Conservation (phyloP, 225 moss, liverwort and hornwort genomes). For the Climacium dendroides region DNA sequence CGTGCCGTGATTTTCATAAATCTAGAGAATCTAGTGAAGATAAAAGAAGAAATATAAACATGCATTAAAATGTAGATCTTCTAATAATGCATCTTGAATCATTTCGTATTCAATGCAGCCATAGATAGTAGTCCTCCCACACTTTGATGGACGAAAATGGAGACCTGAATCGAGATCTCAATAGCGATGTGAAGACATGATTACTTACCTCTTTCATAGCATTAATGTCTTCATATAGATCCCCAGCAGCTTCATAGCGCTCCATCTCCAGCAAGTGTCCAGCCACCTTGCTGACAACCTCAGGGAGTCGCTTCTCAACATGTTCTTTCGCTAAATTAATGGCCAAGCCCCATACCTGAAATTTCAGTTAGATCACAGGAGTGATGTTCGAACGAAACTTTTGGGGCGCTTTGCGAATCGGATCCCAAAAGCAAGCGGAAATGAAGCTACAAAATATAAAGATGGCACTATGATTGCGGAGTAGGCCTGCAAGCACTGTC, state of each 20-base stretch:
- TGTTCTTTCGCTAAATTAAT: constrained; percentile 57
- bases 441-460: not conserved
- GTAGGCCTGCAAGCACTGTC: not conserved
- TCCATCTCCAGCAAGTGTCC: constrained; percentile 28
- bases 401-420: not conserved
- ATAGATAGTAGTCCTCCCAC: not conserved
- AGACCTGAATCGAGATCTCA: not conserved
- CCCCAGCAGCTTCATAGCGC: constrained; percentile 57
- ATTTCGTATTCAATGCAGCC: not conserved
- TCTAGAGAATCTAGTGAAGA: not conserved
- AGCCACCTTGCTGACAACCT: constrained; percentile 57
- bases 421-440: not conserved
- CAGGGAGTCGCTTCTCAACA: constrained; percentile 39
- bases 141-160: not conserved
- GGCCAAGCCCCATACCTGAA: constrained; percentile 61
- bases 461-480: not conserved
- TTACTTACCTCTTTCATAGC: constrained; percentile 49
- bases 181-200: not conserved
- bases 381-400: not conserved
- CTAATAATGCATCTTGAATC: not conserved
- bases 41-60: not conserved
- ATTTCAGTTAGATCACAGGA: not conserved
- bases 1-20: not conserved
- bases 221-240: constrained; percentile 59
- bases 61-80: not conserved